Evolutionary conservation across 2,329 filamentous ascomycete species (phyloP), one percentile per base, ranked within the genome.

Genomic region (Colletotrichum sidae): DNA sequence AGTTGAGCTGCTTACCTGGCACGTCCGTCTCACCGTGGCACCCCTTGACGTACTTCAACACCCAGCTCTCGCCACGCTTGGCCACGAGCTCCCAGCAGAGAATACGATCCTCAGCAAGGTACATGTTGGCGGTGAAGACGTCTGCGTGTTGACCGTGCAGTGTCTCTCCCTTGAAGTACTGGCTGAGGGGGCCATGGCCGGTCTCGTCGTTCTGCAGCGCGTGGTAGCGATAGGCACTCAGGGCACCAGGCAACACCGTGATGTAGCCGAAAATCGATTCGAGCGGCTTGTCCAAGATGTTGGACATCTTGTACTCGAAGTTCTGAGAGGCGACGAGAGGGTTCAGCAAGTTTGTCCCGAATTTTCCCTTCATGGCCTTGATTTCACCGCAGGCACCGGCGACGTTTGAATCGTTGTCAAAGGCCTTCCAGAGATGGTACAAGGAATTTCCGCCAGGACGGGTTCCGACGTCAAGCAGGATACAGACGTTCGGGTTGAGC

Each of bases 271-370:
- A 99, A 0, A 97, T 95, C 0, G 93, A 97, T 77, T 99, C 96
- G 2, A 99, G 83, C 0, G 96, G 96, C 78, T 99, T 99, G 77
- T 99, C 96, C 34, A 99, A 84, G 72, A 99, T 99, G 73, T 99
- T 99, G 45, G 94, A 97, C 93, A 99, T 97, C 79, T 99, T 99
- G 84, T 99, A 99, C 82, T 99, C 96, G 71, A 99, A 99, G 76
- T 99, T 99, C 73, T 99, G 96, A 50, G 94, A 97, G 0, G 96
- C 96, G 13, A 99, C 95, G 6, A 99, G 84, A 0, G 96, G 96
- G 73, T 99, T 99, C 50, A 99, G 82, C 13, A 99, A 84, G 68
- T 95, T 93, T 6, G 89, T 82, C 74, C 93, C 94, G 33, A 87
- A 89, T 70, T 90, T 93, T 8, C 96, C 96, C 77, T 97, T 97